phyloP scores from a whole-genome alignment of 805 yeast species.

The Diddensiella transvaalensis region DNA sequence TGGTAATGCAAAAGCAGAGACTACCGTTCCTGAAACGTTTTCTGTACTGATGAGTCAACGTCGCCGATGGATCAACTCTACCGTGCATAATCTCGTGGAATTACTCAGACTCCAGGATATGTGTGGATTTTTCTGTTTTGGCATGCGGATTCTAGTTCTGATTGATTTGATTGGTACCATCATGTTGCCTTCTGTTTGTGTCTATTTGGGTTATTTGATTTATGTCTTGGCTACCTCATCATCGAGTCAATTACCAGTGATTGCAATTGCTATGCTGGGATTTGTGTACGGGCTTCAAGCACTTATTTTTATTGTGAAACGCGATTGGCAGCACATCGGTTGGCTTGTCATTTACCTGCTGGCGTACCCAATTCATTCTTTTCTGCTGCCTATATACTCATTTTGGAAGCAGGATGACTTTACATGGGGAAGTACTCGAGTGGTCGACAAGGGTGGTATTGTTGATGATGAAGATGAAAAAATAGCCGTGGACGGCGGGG shows the following conservation, averaged over 20 bases:
- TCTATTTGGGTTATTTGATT: constrained; percentile 53
- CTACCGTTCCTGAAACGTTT: constrained; percentile 79
- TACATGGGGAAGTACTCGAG: constrained; percentile 62
- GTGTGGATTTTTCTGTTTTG: constrained; percentile 91
- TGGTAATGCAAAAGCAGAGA: constrained; percentile 87
- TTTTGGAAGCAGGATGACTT: constrained; percentile 65
- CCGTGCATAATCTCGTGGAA: constrained; percentile 89
- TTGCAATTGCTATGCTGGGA: constrained; percentile 47
- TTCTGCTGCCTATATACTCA: constrained; percentile 78
- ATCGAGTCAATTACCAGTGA: constrained; percentile 42
- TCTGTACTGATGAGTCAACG: constrained; percentile 81
- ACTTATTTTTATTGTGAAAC: constrained; percentile 70
- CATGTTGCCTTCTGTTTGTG: constrained; percentile 77
- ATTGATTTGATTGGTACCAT: constrained; percentile 84
- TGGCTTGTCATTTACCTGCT: constrained; percentile 76
- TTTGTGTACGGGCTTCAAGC: constrained; percentile 55
- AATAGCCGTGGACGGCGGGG: constrained; percentile 42
- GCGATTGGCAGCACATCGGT: constrained; percentile 59
- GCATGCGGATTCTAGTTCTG: constrained; percentile 87
- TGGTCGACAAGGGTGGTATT: too few relatives aligned
- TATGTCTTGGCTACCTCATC: constrained; percentile 46
- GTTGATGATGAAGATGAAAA: constrained; percentile 49
- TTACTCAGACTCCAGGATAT: constrained; percentile 76
- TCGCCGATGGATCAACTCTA: constrained; percentile 95
- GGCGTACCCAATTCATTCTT: constrained; percentile 93